Evolutionary conservation across 2,329 filamentous ascomycete genomes (phyloP), one percentile per base, ranked within the genome.

Genomic region (Metarhizium album): DNA sequence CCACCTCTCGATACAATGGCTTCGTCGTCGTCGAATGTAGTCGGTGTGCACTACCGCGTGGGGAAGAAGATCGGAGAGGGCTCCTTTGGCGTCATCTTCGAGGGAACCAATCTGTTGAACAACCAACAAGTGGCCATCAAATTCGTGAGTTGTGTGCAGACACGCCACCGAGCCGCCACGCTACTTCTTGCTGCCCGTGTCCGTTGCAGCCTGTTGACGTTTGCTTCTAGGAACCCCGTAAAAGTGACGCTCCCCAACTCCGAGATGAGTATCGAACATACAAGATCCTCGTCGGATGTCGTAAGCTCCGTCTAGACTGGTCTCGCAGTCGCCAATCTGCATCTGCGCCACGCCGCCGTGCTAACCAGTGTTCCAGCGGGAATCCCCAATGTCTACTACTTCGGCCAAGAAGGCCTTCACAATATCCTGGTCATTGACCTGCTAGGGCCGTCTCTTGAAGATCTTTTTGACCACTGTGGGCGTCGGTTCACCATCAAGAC

Each of bases 381-480:
- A 55, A 98, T 98, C 59, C 93, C 93, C 48, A 97, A 97, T 66
- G 93, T 98, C 66, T 90, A 91, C 73, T 98, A 93, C 91, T 98
- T 97, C 71, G 93, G 93, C 60, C 97, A 91, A 54, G 93, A 98
- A 74, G 97, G 91, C 72, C 93, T 97, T 75, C 97, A 98, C 83
- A 97, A 98, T 73, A 93, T 93, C 69, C 97, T 98, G 90, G 93
- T 98, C 47, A 83, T 97, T 58, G 93, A 98, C 66, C 83, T 98
- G 27, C 86, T 98, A 52, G 93, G 93, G 35, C 93, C 93, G 59
- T 93, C 86, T 64, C 75, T 98, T 70, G 93, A 98, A 73, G 93
- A 98, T 67, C 80, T 98, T 37, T 98, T 98, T 87, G 97, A 98
- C 82, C 97, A 97, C 72, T 98, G 93, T 83, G 97, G 97, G 83